Evolutionary conservation across 73 alveolate genomes (phyloP), one percentile per base, ranked within the genome.

Genomic region (Urostyla sp.): DNA sequence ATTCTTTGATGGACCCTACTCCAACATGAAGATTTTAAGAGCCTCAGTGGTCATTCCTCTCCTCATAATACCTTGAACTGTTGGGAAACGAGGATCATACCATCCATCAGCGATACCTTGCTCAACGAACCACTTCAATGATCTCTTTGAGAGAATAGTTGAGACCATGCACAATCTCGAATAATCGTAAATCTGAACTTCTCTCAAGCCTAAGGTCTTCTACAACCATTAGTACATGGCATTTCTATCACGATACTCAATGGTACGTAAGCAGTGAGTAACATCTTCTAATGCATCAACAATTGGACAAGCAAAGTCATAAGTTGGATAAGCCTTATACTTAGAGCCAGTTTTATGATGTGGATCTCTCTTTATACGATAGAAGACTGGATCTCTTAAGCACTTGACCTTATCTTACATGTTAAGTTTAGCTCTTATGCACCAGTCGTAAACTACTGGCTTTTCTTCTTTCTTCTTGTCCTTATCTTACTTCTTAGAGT

Each of bases 31-130:
- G 50, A 94, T 94, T 73, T 92, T 94, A 66, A 96, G 69, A n/a
- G 98, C 96, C 23, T 96, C 96, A 67, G 96, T 96, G 24, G 97
- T 92, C 58, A 97, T 61, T n/a, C 99, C 99, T 67, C 99, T 93
- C 83, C 99, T 94, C 87, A 96, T 57, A 30, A 98, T 93, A 11
- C 99, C 99, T 85, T 95, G 97, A 38, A 93, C 94, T 21, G 99
- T 98, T 38, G 99, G 99, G 95, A 98, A 98, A 72, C 99, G 92
- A 26, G 99, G 99, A 83, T 98, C 99, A 57, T 94, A 90, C 99
- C 99, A 98, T 8, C 99, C 98, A 32, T 95, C 99, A 51, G 93
- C 99, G 35, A 81, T 75, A 16, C 94, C 94, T 36, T 90, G 30
- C 79, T 95, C 99, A 34, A 96, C 99, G 75, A 96, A 90, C 91